Percentiles rank a stretch among this genome's conserved stretches.
Conservation (phyloP, 2,329 filamentous ascomycete species). For the Aspergillus fructus region DNA sequence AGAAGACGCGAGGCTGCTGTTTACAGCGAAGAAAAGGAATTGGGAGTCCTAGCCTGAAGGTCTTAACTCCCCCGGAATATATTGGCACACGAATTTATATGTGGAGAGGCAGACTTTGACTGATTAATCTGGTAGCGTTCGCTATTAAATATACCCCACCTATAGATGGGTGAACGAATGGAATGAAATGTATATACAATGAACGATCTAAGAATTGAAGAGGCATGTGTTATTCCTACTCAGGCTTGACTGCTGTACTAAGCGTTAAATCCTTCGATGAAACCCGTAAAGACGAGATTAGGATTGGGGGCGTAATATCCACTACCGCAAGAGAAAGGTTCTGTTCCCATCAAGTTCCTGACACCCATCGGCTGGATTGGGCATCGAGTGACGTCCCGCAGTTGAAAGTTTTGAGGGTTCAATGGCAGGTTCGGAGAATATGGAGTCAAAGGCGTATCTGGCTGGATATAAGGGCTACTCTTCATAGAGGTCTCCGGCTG, state of each 20-base stretch:
- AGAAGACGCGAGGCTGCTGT: conserved; percentile 34
- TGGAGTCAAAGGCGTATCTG: neutral
- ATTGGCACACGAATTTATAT: neutral
- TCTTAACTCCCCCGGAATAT: neutral
- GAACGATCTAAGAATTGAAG: neutral
- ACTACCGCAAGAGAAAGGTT: too few relatives aligned
- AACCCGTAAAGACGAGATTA: too few relatives aligned
- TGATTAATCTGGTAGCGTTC: neutral
- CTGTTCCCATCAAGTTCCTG: too few relatives aligned
- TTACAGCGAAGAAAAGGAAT: conserved; percentile 35
- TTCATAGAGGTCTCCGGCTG: too few relatives aligned
- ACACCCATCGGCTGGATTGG: too few relatives aligned
- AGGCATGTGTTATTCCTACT: neutral
- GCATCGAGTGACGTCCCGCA: neutral
- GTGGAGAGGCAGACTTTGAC: neutral
- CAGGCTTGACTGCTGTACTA: neutral
- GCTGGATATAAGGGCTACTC: neutral
- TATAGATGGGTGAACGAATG: neutral
- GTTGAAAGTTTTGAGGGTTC: neutral
- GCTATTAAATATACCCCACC: neutral
- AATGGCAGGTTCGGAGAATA: neutral
- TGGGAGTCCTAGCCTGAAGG: conserved; percentile 30
- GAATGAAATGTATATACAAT: neutral
- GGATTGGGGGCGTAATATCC: too few relatives aligned
- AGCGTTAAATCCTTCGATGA: too few relatives aligned